These are phyloP conservation scores for Metschnikowia kunwiensis DNA, from an alignment of 805 yeast genomes.

Conservation along the genomic window DNA sequence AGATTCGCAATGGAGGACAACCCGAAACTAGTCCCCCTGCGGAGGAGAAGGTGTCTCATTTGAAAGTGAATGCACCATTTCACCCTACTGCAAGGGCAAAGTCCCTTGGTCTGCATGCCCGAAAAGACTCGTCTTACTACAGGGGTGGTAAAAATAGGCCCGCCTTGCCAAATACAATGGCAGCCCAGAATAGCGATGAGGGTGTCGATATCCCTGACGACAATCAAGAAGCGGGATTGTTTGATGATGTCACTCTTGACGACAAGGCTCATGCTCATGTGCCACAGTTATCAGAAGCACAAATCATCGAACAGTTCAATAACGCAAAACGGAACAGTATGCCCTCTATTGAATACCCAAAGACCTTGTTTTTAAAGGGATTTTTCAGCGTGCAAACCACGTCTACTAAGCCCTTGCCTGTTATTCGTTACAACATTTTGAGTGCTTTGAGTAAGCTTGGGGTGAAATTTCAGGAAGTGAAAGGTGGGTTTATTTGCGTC, in stretches of 20 bases:
- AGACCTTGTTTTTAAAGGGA: slow-evolving; percentile 86
- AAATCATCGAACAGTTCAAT: slow-evolving; percentile 41
- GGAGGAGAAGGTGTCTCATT: slow-evolving; percentile 1
- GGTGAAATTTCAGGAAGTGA: slow-evolving; percentile 81
- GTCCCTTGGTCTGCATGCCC: slow-evolving; percentile 73
- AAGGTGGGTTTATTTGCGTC: slow-evolving; percentile 88
- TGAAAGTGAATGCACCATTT: slow-evolving; percentile 20
- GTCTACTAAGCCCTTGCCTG: slow-evolving; percentile 86
- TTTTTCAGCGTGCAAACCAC: slow-evolving; percentile 94
- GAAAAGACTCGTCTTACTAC: slow-evolving; percentile 51
- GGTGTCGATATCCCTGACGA: slow-evolving; percentile 22
- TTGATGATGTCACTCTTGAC: slow-evolving; percentile 55
- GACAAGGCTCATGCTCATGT: slow-evolving; percentile 30
- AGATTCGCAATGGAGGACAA: slow-evolving; percentile 20
- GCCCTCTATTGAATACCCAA: slow-evolving; percentile 94
- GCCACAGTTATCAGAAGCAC: slow-evolving; percentile 39
- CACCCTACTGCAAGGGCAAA: slow-evolving; percentile 90
- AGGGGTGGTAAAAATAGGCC: slow-evolving; percentile 31
- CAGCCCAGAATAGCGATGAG: slow-evolving; percentile 46
- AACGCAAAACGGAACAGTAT: slow-evolving; percentile 70
- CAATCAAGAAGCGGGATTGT: slow-evolving; percentile 41
- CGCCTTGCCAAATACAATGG: slow-evolving; percentile 44
- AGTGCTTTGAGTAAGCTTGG: slow-evolving; percentile 71
- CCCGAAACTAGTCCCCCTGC: neutral
- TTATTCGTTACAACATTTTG: slow-evolving; percentile 80